Base-by-base conservation (phyloP, 306 rosid genomes). In the Castanospermum australe region DNA sequence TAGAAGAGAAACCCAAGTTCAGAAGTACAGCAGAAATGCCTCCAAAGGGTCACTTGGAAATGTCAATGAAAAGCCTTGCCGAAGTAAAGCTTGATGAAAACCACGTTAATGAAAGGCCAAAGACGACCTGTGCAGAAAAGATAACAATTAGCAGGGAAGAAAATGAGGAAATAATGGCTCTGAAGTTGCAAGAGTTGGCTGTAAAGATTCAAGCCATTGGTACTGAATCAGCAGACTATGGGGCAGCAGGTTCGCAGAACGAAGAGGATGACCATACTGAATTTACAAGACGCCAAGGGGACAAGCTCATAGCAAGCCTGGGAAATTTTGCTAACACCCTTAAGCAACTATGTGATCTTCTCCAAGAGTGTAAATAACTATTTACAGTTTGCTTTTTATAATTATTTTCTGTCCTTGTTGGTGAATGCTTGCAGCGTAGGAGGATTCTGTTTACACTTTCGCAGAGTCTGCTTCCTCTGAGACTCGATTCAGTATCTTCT, bases 121-220 rank as follows among this genome's bases (percentile, higher is more conserved):
- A 71, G 28, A 45, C 36, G 13, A 32, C 24, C 1, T 5, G 8
- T 13, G 56, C 6, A 54, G 79, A 56, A 75, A 79, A 24, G 42
- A 50, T 62, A 63, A 70, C 79, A 28, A 38, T 38, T 48, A 45
- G 22, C 64, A 35, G 60, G 36, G 87, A 79, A 57, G 89, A 57
- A 79, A 59, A 71, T 15, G 71, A 79, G 69, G 80, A 79, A 79
- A 65, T 44, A 21, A 33, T 82, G 84, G 36, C 79, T 24, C 71
- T 82, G 83, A 82, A 86, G 51, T 82, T 86, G 85, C 86, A 75
- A 62, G 85, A 65, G 24, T 79, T 86, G 51, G 89, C 87, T 14
- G 75, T 75, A 25, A 79, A 82, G 45, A 76, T 86, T 39, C 73
- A 79, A 71, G 87, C 62, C 4, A 57, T 79, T 59, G 69, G 61